These are phyloP conservation scores for Polygonum maritimum DNA, from an alignment of 148 eudicot species.

Conservation along the genomic window DNA sequence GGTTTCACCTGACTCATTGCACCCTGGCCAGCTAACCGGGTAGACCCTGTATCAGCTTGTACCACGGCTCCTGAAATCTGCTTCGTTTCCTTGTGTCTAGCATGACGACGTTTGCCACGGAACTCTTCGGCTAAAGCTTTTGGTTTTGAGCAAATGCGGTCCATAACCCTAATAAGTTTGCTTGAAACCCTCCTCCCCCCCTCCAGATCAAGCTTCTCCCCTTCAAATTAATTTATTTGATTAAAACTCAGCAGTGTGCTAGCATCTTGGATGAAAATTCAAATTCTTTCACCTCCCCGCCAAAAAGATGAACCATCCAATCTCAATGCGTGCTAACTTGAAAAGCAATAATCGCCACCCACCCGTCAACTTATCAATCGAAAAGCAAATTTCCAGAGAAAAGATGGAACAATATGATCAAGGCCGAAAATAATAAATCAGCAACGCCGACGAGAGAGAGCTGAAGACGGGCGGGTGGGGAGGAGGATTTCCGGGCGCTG, in stretches of 20 bases:
- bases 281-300: too few species aligned
- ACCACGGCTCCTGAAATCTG: neutral
- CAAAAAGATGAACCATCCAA: neutral
- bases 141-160: conserved; percentile 48
- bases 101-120: conserved; percentile 11
- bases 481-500: neutral
- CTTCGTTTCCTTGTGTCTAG: conserved; percentile 31
- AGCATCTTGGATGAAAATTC: too few species aligned
- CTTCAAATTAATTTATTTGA: too few species aligned
- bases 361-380: neutral
- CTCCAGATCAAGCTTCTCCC: too few species aligned
- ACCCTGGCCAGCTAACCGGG: conserved; percentile 22
- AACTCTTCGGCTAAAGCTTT: conserved; percentile 25
- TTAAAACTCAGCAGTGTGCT: too few species aligned
- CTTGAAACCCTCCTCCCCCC: neutral
- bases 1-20: conserved; percentile 7
- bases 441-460: neutral
- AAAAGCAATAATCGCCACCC: neutral
- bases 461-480: neutral
- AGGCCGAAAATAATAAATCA: neutral
- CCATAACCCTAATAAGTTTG: conserved; percentile 26
- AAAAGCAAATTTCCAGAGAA: neutral
- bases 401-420: neutral
- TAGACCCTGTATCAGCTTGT: conserved; percentile 12
- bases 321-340: neutral